Evolutionary conservation across 768 basidiomycete genomes (phyloP).

Genomic region (Rhizopogon sp.): DNA sequence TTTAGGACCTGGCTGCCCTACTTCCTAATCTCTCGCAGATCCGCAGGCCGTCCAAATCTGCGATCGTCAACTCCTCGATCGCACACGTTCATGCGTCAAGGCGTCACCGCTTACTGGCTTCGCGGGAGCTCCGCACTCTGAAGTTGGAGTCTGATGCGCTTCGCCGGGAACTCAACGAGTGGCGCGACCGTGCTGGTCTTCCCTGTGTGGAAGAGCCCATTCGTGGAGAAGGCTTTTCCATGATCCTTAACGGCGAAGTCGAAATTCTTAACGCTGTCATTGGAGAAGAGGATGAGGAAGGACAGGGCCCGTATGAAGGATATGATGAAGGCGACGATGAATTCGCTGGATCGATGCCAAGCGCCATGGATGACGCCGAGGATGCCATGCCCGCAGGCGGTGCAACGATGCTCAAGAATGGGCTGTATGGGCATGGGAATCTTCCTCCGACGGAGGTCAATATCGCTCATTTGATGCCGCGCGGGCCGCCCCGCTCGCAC

Average conservation of each 20-base stretch:
- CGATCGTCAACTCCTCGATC: constrained; percentile 95
- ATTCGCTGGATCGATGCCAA: constrained; percentile 20
- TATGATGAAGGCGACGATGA: constrained; percentile 42
- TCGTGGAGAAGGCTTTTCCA: constrained; percentile 65
- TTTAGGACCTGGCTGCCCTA: constrained; percentile 85
- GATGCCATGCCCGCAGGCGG: constrained; percentile 20
- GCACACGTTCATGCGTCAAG: constrained; percentile 82
- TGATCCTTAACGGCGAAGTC: constrained; percentile 66
- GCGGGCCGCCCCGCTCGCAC: constrained; percentile 18
- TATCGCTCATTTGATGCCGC: constrained; percentile 21
- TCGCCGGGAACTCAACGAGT: constrained; percentile 88
- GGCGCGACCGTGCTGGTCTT: constrained; percentile 75
- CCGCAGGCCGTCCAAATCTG: constrained; percentile 92
- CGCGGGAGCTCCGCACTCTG: constrained; percentile 74
- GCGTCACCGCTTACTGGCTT: constrained; percentile 74
- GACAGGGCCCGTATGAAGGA: constrained; percentile 28
- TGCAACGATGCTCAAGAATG: constrained; percentile 31
- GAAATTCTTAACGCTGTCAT: constrained; percentile 53
- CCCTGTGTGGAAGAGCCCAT: constrained; percentile 69
- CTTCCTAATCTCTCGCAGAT: constrained; percentile 89
- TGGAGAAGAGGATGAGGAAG: constrained; percentile 56
- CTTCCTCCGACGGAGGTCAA: constrained; percentile 23
- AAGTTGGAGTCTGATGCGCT: constrained; percentile 83
- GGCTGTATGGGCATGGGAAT: constrained; percentile 29
- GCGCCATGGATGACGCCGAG: constrained; percentile 25